phyloP scores from a whole-genome alignment of 148 eudicot species.

The Fagopyrum tataricum region DNA sequence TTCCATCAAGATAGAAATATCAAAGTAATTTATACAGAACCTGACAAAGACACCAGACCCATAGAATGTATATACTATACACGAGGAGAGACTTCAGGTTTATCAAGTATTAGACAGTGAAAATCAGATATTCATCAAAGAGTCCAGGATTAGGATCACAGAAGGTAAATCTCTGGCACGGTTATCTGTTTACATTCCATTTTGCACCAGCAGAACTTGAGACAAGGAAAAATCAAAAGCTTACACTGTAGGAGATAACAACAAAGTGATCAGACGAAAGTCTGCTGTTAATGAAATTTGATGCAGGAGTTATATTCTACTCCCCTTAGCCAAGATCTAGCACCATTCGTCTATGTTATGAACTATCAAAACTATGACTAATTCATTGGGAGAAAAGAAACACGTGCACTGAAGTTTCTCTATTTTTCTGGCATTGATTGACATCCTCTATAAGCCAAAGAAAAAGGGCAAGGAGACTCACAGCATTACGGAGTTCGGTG shows the following conservation, averaged over 20 bases:
- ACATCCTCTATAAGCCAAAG: background rate
- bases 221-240: background rate
- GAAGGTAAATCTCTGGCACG: background rate
- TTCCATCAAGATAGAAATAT: background rate
- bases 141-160: background rate
- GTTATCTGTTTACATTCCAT: background rate
- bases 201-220: background rate
- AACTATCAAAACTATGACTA: background rate
- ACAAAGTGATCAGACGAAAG: background rate
- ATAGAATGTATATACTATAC: background rate
- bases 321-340: background rate
- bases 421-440: background rate
- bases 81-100: background rate
- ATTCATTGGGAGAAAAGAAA: background rate
- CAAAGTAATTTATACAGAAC: background rate
- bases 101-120: background rate
- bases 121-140: background rate
- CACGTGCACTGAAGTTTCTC: background rate
- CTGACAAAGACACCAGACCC: background rate
- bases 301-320: background rate
- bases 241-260: background rate
- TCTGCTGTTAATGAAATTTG: background rate
- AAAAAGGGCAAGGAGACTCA: conserved; percentile 21
- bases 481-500: conserved; percentile 81
- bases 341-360: background rate